phyloP scores from a whole-genome alignment of 768 basidiomycete genomes.

The Rhodotorula toruloides region DNA sequence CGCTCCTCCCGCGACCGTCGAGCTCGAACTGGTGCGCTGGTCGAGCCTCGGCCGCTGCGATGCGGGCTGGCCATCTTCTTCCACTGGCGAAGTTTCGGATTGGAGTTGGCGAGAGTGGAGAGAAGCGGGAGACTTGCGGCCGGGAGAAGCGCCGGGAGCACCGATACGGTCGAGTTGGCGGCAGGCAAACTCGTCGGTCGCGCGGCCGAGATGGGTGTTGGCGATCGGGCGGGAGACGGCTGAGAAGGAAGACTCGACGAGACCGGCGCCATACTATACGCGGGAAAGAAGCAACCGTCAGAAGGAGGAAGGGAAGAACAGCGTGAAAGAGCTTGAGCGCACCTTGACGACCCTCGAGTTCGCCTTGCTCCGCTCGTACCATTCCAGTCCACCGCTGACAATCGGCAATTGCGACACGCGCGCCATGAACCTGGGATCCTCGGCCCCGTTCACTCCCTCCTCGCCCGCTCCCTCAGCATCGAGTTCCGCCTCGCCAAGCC shows the following conservation, averaged over 20 bases:
- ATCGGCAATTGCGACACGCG: conserved; percentile 31
- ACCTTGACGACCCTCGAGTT: conserved; percentile 81
- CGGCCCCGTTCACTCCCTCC: background rate
- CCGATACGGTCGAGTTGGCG: conserved; percentile 73
- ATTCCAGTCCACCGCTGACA: conserved; percentile 31
- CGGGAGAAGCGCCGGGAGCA: background rate
- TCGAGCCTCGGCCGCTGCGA: background rate
- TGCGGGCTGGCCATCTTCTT: background rate
- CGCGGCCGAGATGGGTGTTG: conserved; percentile 43
- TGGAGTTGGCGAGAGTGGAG: background rate
- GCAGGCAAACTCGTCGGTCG: conserved; percentile 80
- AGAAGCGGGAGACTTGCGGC: background rate
- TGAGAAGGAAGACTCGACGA: conserved; percentile 37
- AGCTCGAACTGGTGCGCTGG: background rate
- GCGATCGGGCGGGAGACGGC: conserved; percentile 33
- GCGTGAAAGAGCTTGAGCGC: conserved; percentile 32
- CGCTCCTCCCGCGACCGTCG: background rate
- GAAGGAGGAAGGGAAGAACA: background rate
- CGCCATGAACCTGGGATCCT: conserved; percentile 33
- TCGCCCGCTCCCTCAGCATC: background rate
- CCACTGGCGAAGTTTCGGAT: background rate
- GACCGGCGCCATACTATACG: conserved; percentile 30
- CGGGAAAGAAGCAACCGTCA: background rate
- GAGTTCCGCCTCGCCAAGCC: background rate
- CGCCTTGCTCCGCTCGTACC: conserved; percentile 68